A percentile compares a stretch with the other conserved stretches of the same genome.
phyloP scores from a whole-genome alignment of 306 rosid genomes.

The Inga leiocalycina region DNA sequence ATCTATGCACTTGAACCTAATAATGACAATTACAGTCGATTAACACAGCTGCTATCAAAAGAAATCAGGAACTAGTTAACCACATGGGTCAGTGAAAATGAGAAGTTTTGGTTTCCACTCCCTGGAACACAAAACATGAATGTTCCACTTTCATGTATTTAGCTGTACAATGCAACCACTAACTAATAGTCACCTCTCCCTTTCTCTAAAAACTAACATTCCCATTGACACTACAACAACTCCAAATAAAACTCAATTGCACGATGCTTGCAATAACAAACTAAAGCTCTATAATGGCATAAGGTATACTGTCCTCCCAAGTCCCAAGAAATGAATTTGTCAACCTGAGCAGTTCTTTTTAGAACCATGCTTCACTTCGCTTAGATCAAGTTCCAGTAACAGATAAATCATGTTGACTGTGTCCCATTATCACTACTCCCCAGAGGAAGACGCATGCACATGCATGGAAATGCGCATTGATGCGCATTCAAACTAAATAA shows the following conservation, averaged over 20 bases:
- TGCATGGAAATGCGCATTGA: not conserved
- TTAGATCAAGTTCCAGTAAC: not conserved
- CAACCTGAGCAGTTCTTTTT: conserved; percentile 20
- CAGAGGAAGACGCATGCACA: not conserved
- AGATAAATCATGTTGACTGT: not conserved
- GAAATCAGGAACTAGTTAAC: conserved; percentile 21
- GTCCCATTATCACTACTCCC: not conserved
- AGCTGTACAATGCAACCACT: not conserved
- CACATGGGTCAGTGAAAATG: conserved; percentile 25
- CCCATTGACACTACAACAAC: not conserved
- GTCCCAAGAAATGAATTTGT: not conserved
- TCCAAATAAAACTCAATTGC: conserved; percentile 2
- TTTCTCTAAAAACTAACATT: not conserved
- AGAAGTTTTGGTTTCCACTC: not conserved
- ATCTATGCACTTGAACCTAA: conserved; percentile 98
- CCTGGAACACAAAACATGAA: not conserved
- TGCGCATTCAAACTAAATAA: conserved; percentile 2
- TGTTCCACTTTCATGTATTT: conserved; percentile 1
- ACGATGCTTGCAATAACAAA: conserved; percentile 3
- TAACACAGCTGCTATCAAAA: conserved; percentile 10
- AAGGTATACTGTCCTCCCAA: not conserved
- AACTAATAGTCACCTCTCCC: not conserved
- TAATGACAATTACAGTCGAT: conserved; percentile 38
- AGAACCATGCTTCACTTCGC: not conserved
- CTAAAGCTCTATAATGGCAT: conserved; percentile 10